Percentiles rank a stretch among this genome's conserved stretches.
Conservation (phyloP, 1,284 basidiomycete species). For the Puccinia polysora region DNA sequence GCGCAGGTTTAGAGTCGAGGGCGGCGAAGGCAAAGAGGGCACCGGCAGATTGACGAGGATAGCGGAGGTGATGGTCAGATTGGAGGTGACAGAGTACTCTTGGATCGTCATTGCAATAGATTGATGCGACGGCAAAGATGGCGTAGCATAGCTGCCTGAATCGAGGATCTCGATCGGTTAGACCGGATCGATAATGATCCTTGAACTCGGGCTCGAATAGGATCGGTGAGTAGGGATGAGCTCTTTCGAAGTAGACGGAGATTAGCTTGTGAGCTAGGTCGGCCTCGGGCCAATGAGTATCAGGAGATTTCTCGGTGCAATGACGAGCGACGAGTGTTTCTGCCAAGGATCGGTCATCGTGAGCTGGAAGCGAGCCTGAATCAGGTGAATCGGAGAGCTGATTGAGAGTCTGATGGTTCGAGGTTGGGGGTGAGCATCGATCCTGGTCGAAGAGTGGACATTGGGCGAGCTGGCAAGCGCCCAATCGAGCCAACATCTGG, state of each 20-base stretch:
- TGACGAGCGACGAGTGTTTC: not conserved
- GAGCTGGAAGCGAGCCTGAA: not conserved
- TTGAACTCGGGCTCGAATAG: slow-evolving; percentile 16
- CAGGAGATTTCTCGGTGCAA: not conserved
- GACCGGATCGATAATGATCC: slow-evolving; percentile 8
- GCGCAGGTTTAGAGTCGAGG: not conserved
- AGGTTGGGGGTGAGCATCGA: not conserved
- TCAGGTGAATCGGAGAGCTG: not conserved
- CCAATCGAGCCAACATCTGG: not conserved
- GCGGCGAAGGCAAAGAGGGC: slow-evolving; percentile 9
- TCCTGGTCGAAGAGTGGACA: not conserved
- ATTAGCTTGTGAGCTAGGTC: slow-evolving; percentile 23
- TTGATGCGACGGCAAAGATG: slow-evolving; percentile 32
- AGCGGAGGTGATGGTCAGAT: not conserved
- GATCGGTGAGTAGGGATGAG: slow-evolving; percentile 17
- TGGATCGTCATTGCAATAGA: slow-evolving; percentile 9
- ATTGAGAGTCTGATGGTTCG: not conserved
- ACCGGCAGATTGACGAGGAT: slow-evolving; percentile 32
- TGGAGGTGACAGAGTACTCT: slow-evolving; percentile 17
- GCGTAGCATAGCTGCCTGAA: slow-evolving; percentile 26
- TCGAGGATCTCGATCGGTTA: slow-evolving; percentile 3
- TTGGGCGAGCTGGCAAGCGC: not conserved
- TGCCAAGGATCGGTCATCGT: not conserved
- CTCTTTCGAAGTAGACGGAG: slow-evolving; percentile 8
- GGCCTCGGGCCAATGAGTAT: not conserved